Evolutionary conservation across 148 eudicot species (phyloP).

Genomic region (Drosera capensis): DNA sequence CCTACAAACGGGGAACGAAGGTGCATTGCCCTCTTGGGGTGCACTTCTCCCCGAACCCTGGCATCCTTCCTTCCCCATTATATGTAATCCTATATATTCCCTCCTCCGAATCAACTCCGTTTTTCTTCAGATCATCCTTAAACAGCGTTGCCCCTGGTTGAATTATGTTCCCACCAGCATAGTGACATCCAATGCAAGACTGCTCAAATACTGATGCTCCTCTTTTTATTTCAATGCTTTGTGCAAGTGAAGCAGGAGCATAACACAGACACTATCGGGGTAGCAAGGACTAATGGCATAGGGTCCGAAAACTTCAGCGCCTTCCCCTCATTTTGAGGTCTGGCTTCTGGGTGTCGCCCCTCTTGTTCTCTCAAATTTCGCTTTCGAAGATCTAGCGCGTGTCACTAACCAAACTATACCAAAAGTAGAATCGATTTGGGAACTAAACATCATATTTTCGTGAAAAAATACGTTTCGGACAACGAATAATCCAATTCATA

Average conservation of each 20-base stretch:
- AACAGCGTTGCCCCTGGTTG: slow-evolving; percentile 86
- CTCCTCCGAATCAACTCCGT: slow-evolving; percentile 65
- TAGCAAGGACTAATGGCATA: neutral
- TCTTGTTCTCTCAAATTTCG: slow-evolving; percentile 13
- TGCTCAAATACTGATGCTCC: slow-evolving; percentile 40
- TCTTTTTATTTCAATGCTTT: slow-evolving; percentile 6
- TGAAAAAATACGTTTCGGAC: too few species aligned
- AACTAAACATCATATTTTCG: too few species aligned
- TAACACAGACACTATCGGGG: slow-evolving; percentile 11
- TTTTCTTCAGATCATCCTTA: slow-evolving; percentile 53
- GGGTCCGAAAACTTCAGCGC: neutral
- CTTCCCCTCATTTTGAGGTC: neutral
- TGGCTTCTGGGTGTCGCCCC: neutral
- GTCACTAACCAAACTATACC: too few species aligned
- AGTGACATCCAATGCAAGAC: slow-evolving; percentile 89
- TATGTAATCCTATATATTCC: slow-evolving; percentile 62
- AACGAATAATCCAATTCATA: neutral
- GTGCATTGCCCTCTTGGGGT: slow-evolving; percentile 90
- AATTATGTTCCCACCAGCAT: slow-evolving; percentile 79
- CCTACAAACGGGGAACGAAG: slow-evolving; percentile 67
- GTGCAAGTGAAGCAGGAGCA: neutral
- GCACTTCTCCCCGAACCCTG: slow-evolving; percentile 85
- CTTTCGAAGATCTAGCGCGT: slow-evolving; percentile 9
- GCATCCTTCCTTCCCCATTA: slow-evolving; percentile 87
- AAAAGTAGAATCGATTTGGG: too few species aligned